These are phyloP conservation scores for Vigna trinervia DNA, from an alignment of 306 rosid genomes.

Conservation along the genomic window DNA sequence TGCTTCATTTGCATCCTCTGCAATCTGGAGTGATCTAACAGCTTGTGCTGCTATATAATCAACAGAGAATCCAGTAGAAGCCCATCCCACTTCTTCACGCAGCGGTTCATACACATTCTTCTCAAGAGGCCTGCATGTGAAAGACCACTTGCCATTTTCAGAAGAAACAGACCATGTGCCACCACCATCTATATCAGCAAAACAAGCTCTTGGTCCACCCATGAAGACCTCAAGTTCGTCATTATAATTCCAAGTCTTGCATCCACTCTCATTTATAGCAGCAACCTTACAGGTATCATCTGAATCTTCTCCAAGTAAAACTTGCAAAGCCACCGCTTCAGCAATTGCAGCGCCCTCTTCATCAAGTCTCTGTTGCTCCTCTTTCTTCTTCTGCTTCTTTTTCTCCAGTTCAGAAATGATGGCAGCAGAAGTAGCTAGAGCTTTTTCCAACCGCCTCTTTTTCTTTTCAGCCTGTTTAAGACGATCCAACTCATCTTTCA, in stretches of 20 bases:
- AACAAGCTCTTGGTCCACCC: conserved; percentile 60
- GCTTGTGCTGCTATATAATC: conserved; percentile 92
- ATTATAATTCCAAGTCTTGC: conserved; percentile 67
- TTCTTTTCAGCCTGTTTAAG: conserved; percentile 97
- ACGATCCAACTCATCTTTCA: conserved; percentile 95
- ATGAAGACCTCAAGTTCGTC: conserved; percentile 56
- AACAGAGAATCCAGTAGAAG: conserved; percentile 62
- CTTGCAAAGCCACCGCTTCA: conserved; percentile 95
- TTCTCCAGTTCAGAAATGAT: conserved; percentile 96
- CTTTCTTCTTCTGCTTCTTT: conserved; percentile 94
- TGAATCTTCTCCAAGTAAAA: conserved; percentile 84
- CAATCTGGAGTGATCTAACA: conserved; percentile 87
- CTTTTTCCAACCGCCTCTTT: conserved; percentile 97
- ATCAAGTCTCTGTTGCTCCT: conserved; percentile 96
- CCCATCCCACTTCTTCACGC: conserved; percentile 61
- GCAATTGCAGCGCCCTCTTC: conserved; percentile 99
- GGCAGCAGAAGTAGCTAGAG: conserved; percentile 98
- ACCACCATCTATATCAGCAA: conserved; percentile 63
- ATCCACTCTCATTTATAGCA: conserved; percentile 58
- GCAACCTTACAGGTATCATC: conserved; percentile 71
- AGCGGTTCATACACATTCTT: conserved; percentile 47
- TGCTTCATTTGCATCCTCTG: conserved; percentile 68
- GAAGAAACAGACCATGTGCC: conserved; percentile 61
- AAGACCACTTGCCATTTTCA: conserved; percentile 60
- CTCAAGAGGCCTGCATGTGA: conserved; percentile 54